phyloP scores from a whole-genome alignment of 441 rosid species.

The Erodium moschatum region DNA sequence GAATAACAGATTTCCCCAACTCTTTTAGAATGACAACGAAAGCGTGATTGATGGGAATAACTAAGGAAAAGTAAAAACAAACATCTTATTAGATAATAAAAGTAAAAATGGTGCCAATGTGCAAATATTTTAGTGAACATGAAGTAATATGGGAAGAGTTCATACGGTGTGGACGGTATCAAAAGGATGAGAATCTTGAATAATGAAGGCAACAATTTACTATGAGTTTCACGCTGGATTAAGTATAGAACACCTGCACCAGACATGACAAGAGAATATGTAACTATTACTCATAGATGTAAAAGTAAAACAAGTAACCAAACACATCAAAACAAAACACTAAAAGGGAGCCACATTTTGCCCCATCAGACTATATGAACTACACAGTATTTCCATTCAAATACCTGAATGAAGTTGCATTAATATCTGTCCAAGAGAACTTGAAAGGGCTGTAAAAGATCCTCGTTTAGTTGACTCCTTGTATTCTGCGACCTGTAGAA shows the following conservation, averaged over 20 bases:
- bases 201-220: constrained; percentile 57
- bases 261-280: constrained; percentile 11
- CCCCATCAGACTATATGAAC: constrained; percentile 16
- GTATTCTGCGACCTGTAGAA: constrained; percentile 85
- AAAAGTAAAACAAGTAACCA: constrained; percentile 16
- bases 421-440: constrained; percentile 72
- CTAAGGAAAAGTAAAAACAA: background rate
- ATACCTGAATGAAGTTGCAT: constrained; percentile 89
- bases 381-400: constrained; percentile 20
- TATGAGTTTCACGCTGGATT: constrained; percentile 57
- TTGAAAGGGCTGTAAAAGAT: constrained; percentile 75
- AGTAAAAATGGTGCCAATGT: constrained; percentile 1
- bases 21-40: background rate
- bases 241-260: constrained; percentile 63
- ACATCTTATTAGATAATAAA: background rate
- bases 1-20: background rate
- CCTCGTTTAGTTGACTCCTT: constrained; percentile 61
- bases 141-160: constrained; percentile 18
- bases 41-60: background rate
- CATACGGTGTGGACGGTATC: constrained; percentile 88
- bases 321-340: background rate
- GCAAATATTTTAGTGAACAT: background rate
- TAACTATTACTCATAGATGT: constrained; percentile 8
- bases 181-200: constrained; percentile 73
- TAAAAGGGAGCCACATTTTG: constrained; percentile 3